Percentiles rank a stretch among this genome's conserved stretches.
Evolutionary conservation across 2,329 filamentous ascomycete genomes (phyloP).

Genomic region (Aspergillus sp.): DNA sequence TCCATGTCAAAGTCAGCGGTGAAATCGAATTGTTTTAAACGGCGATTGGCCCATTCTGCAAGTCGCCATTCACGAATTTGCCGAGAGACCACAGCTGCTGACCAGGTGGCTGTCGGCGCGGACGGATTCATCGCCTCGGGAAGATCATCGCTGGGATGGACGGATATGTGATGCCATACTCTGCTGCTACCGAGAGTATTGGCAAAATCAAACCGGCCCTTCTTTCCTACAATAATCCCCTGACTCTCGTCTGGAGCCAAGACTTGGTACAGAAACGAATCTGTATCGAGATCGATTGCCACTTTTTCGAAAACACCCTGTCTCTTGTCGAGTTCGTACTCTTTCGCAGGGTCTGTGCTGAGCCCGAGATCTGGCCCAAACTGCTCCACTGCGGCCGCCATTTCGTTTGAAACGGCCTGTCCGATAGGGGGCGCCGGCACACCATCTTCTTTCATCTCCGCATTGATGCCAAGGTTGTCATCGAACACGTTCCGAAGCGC

Average conservation of each 20-base stretch:
- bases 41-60: conserved; percentile 93
- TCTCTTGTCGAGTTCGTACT: conserved; percentile 76
- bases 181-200: conserved; percentile 76
- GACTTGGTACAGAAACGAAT: conserved; percentile 77
- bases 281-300: conserved; percentile 75
- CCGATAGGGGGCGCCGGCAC: conserved; percentile 71
- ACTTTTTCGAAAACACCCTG: conserved; percentile 85
- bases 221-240: conserved; percentile 76
- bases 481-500: conserved; percentile 90
- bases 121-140: conserved; percentile 70
- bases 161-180: conserved; percentile 89
- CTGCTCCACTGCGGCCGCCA: conserved; percentile 76
- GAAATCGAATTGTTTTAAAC: conserved; percentile 88
- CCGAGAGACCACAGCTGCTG: conserved; percentile 85
- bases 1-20: conserved; percentile 95
- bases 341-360: conserved; percentile 64
- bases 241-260: conserved; percentile 75
- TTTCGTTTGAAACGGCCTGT: conserved; percentile 82
- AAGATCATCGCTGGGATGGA: conserved; percentile 87
- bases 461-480: conserved; percentile 86
- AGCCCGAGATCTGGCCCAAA: conserved; percentile 78
- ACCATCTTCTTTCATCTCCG: conserved; percentile 96
- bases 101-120: conserved; percentile 81
- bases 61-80: conserved; percentile 92
- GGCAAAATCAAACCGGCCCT: conserved; percentile 75